Evolutionary conservation across 2,329 filamentous ascomycete genomes (phyloP).

Genomic region (Epichloe bromicola): DNA sequence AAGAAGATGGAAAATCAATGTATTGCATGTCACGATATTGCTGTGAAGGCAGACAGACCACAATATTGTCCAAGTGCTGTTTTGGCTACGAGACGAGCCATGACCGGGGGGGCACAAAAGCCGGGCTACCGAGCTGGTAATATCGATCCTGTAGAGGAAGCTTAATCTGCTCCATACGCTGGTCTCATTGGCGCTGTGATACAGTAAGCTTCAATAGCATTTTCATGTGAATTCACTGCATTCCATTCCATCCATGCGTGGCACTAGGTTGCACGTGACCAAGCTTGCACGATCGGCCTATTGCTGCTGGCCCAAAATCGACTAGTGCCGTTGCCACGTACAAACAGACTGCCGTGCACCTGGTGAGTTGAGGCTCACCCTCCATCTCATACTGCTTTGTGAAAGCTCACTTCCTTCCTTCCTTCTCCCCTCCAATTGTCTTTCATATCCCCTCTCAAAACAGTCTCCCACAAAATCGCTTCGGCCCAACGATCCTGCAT

Average conservation of each 20-base stretch:
- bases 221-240: no score
- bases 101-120: background rate
- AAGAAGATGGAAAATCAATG: background rate
- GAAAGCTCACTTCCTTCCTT: constrained; percentile 9
- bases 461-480: background rate
- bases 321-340: constrained; percentile 20
- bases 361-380: constrained; percentile 13
- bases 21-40: constrained; percentile 7
- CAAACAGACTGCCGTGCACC: constrained; percentile 10
- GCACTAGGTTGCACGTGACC: constrained; percentile 8
- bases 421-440: background rate
- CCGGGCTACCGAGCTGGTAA: no score
- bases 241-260: no score
- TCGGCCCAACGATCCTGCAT: background rate
- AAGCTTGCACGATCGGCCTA: background rate
- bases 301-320: constrained; percentile 11
- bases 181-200: no score
- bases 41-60: background rate
- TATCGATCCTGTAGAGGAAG: no score
- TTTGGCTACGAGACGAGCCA: background rate
- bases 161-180: no score
- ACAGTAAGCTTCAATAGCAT: no score
- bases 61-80: background rate
- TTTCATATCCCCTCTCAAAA: background rate
- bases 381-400: constrained; percentile 12